Base-by-base conservation (phyloP, 306 rosid genomes). In the Fragaria nilgerrensis region DNA sequence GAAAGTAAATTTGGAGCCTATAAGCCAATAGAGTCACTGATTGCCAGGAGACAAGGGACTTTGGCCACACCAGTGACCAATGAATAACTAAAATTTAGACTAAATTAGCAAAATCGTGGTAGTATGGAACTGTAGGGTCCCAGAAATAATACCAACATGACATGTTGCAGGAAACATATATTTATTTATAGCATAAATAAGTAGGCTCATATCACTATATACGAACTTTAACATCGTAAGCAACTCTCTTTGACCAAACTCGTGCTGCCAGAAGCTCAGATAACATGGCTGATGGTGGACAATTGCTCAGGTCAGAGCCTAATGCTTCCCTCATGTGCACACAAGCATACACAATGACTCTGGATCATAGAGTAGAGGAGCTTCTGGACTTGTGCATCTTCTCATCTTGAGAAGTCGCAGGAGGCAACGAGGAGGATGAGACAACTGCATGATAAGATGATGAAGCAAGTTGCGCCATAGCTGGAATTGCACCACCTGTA, bases 401-500 rank as follows among this genome's bases (percentile, higher is more conserved):
- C 11, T 89, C 97, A 23, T 89, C 90, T 29, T 86, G 73, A 8
- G 95, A 86, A 65, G 90, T 75, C 34, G 79, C 63, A 15, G 94
- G 86, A 13, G 85, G 81, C 34, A 78, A 36, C 5, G 86, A 48
- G 48, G 84, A 79, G 8, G 89, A 81, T 74, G 98, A 86, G 72
- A 80, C 36, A 20, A 83, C 79, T 1, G 97, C 87, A 6, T 89
- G 85, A 86, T 94, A 94, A 20, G 96, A 90, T 9, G 98, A 90
- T 58, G 98, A 87, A 85, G 81, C 86, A 70, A 94, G 96, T 81
- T 94, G 98, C 25, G 96, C 87, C 41, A 89, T 7, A 25, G 96
- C 90, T 45, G 96, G 98, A 86, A 89, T 80, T 9, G 95, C 95
- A 67, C 98, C 98, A 32, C 95, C 96, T 92, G 90, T 58, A 85